Percentiles rank a stretch among this genome's conserved stretches.
phyloP scores from a whole-genome alignment of 2,329 filamentous ascomycete species.

The Colletotrichum karsti region DNA sequence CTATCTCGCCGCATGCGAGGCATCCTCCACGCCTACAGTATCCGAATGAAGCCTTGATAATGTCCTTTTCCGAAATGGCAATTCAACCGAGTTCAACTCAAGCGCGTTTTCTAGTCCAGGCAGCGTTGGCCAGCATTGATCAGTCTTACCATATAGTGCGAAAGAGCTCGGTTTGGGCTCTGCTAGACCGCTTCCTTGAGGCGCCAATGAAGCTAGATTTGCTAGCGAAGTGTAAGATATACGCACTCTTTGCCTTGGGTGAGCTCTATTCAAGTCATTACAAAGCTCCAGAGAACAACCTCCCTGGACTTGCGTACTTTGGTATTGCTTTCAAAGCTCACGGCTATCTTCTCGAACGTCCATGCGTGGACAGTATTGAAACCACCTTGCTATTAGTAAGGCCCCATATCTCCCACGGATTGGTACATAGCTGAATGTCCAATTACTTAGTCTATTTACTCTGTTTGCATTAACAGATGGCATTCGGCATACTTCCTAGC shows the following conservation, averaged over 20 bases:
- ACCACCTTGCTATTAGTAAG: background rate
- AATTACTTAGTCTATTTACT: background rate
- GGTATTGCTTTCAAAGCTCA: background rate
- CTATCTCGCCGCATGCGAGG: background rate
- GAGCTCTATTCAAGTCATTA: background rate
- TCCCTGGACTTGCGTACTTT: background rate
- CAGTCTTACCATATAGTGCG: background rate
- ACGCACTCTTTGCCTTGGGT: background rate
- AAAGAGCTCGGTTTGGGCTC: background rate
- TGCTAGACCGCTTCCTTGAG: background rate
- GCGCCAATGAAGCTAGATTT: background rate
- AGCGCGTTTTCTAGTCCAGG: background rate
- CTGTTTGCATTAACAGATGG: background rate
- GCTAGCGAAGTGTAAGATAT: background rate
- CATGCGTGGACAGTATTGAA: background rate
- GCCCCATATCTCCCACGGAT: too few relatives aligned
- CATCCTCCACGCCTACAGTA: background rate
- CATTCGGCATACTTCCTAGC: background rate
- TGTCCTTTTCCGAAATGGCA: background rate
- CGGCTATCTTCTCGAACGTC: background rate
- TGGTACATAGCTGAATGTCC: too few relatives aligned
- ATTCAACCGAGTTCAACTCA: background rate
- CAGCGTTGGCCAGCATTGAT: background rate
- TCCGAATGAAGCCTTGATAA: background rate
- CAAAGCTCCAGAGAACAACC: background rate